phyloP scores from a whole-genome alignment of 164 flowering plant species.

The Umbilicus rupestris region DNA sequence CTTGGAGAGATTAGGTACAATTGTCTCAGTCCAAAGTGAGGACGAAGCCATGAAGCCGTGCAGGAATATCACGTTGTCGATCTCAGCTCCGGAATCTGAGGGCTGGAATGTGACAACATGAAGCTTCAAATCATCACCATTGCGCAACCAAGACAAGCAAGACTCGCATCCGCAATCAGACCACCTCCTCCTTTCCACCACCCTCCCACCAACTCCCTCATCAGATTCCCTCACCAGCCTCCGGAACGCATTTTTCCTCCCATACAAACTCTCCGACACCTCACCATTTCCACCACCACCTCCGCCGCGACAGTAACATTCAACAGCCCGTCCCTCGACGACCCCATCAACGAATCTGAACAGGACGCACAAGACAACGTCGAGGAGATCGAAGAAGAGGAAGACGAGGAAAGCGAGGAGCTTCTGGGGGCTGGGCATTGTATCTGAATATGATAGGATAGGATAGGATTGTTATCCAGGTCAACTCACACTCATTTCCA shows the following conservation, averaged over 20 bases:
- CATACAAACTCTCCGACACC: not conserved
- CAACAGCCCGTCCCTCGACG: not conserved
- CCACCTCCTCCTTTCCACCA: not conserved
- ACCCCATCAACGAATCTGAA: constrained; percentile 3
- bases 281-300: not conserved
- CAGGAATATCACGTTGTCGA: not conserved
- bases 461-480: too few relatives aligned
- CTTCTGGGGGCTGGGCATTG: not conserved
- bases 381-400: not conserved
- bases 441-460: too few relatives aligned
- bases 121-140: constrained; percentile 1
- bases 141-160: not conserved
- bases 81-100: not conserved
- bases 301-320: not conserved
- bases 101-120: not conserved
- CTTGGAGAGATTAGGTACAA: constrained; percentile 35
- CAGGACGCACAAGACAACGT: not conserved
- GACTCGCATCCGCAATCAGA: constrained; percentile 3
- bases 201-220: not conserved
- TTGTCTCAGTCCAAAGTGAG: constrained; percentile 1
- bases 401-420: not conserved
- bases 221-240: not conserved
- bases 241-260: constrained; percentile 1
- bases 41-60: not conserved
- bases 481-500: too few relatives aligned